These are phyloP conservation scores for Saposhnikovia divaricata DNA, from an alignment of 129 eudicot species.

Conservation along the genomic window DNA sequence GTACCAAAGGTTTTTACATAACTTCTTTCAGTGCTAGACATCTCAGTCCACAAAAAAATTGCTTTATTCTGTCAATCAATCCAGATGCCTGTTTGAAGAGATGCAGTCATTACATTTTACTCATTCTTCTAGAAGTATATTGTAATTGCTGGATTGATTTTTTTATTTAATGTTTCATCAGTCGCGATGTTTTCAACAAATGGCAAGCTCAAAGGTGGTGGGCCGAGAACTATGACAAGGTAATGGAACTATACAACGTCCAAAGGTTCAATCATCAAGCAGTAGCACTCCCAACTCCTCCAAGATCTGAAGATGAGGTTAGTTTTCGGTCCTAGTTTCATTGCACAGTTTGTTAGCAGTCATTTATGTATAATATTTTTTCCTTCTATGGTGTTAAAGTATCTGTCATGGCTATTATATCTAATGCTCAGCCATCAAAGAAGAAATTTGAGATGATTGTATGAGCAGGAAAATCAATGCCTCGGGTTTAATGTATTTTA, in stretches of 20 bases:
- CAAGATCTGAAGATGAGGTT: constrained; percentile 73
- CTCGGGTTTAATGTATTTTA: not conserved
- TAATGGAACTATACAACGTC: constrained; percentile 92
- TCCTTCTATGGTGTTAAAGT: not conserved
- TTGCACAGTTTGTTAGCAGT: not conserved
- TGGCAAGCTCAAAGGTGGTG: constrained; percentile 99
- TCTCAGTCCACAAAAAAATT: not conserved
- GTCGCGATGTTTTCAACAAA: constrained; percentile 95
- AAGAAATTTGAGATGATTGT: not conserved
- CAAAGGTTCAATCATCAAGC: constrained; percentile 58
- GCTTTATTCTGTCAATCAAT: not conserved
- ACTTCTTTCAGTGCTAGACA: not conserved
- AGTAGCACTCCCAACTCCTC: constrained; percentile 48
- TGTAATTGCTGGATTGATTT: not conserved
- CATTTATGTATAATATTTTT: not conserved
- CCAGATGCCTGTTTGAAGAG: not conserved
- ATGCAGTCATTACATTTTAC: not conserved
- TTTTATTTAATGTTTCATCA: constrained; percentile 25
- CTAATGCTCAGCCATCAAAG: not conserved
- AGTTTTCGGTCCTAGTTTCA: constrained; percentile 10
- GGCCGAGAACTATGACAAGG: constrained; percentile 91
- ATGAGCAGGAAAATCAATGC: not conserved
- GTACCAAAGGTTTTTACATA: not conserved
- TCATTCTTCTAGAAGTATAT: not conserved
- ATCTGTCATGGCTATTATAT: not conserved